phyloP scores from a whole-genome alignment of 345 rosid genomes.

The Eucalyptus victrix region DNA sequence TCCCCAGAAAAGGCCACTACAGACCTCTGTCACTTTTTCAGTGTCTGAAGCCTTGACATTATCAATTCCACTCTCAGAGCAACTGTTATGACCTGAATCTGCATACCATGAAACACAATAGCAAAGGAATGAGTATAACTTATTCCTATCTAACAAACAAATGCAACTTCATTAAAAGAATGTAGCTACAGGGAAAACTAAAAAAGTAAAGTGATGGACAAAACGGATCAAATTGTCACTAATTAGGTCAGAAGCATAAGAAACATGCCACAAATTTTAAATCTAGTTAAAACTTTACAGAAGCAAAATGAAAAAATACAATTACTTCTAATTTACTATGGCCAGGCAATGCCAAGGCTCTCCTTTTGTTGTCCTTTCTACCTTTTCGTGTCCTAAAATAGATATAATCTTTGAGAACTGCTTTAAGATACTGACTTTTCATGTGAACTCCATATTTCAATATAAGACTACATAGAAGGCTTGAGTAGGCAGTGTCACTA shows the following conservation, averaged over 20 bases:
- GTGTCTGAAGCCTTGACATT: conserved; percentile 30
- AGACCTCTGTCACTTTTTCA: conserved; percentile 29
- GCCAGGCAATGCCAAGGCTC: not conserved
- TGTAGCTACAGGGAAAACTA: not conserved
- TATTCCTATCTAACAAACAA: not conserved
- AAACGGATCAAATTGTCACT: not conserved
- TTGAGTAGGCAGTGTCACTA: not conserved
- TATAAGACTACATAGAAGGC: not conserved
- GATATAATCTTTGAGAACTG: not conserved
- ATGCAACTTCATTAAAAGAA: not conserved
- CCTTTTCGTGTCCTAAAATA: not conserved
- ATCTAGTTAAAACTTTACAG: not conserved
- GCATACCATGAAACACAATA: not conserved
- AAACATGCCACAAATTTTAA: not conserved
- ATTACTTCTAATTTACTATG: not conserved
- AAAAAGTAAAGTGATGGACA: not conserved
- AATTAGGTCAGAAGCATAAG: not conserved
- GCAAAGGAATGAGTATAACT: not conserved
- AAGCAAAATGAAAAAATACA: not conserved
- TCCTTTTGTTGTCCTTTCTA: not conserved
- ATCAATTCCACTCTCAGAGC: conserved; percentile 43
- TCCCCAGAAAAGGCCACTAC: not conserved
- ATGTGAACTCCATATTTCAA: not conserved
- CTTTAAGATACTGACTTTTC: not conserved
- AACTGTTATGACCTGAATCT: conserved; percentile 48